phyloP scores from a whole-genome alignment of 2,329 filamentous ascomycete genomes.

The Ceratocystis ficicola region DNA sequence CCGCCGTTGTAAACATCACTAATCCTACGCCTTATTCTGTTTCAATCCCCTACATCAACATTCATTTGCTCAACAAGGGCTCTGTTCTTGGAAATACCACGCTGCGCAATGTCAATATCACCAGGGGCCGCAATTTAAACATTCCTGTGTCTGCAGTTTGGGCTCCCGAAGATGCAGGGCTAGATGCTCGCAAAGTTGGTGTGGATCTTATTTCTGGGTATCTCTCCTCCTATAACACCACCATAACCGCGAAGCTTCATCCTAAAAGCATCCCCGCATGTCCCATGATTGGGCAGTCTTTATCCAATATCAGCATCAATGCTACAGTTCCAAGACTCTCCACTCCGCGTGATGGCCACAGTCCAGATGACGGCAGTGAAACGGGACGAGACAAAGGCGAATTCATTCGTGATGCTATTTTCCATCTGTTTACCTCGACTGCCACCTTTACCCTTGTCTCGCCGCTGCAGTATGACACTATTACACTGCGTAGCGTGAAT shows the following conservation, averaged over 20 bases:
- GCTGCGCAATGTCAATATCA: slow-evolving; percentile 50
- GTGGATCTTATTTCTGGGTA: slow-evolving; percentile 71
- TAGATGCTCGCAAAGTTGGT: slow-evolving; percentile 49
- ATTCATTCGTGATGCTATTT: slow-evolving; percentile 75
- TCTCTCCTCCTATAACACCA: slow-evolving; percentile 77
- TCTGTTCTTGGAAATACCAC: slow-evolving; percentile 65
- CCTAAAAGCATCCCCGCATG: slow-evolving; percentile 59
- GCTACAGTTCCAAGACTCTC: slow-evolving; percentile 58
- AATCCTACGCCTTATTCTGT: slow-evolving; percentile 86
- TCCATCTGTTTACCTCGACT: slow-evolving; percentile 78
- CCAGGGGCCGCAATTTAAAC: slow-evolving; percentile 58
- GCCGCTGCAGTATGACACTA: slow-evolving; percentile 57
- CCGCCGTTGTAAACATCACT: slow-evolving; percentile 66
- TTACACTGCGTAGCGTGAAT: slow-evolving; percentile 68
- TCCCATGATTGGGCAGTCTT: slow-evolving; percentile 57
- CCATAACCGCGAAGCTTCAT: slow-evolving; percentile 61
- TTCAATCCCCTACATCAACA: slow-evolving; percentile 63
- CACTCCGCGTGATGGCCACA: slow-evolving; percentile 33
- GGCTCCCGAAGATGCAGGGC: slow-evolving; percentile 55
- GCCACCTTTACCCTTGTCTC: slow-evolving; percentile 75
- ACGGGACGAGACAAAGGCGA: slow-evolving; percentile 25
- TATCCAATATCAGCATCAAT: slow-evolving; percentile 60
- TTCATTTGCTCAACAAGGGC: slow-evolving; percentile 62
- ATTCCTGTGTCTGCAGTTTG: slow-evolving; percentile 58
- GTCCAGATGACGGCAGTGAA: slow-evolving; percentile 27